Conservation (phyloP, 1,284 basidiomycete genomes). For the Dichomitus squalens region DNA sequence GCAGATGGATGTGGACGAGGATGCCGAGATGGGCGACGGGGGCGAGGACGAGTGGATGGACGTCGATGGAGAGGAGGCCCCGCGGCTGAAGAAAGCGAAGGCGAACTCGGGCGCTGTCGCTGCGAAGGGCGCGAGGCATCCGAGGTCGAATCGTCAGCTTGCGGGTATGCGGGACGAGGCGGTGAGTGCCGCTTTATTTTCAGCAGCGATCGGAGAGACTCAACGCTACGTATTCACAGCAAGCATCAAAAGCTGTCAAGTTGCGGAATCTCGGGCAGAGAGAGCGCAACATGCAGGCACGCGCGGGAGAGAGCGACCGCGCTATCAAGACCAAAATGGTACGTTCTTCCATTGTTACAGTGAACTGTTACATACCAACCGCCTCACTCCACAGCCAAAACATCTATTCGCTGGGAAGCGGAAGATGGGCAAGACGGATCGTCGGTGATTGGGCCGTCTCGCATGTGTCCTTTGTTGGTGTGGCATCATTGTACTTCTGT, state of each 20-base stretch:
- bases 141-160: slow-evolving; percentile 71
- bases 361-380: slow-evolving; percentile 13
- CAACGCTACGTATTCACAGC: slow-evolving; percentile 42
- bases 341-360: slow-evolving; percentile 28
- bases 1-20: slow-evolving; percentile 46
- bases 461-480: background rate
- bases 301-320: slow-evolving; percentile 89
- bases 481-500: slow-evolving; percentile 8
- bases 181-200: slow-evolving; percentile 42
- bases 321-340: slow-evolving; percentile 82
- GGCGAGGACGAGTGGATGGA: slow-evolving; percentile 55
- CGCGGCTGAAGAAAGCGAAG: slow-evolving; percentile 61
- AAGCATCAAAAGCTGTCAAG: slow-evolving; percentile 78
- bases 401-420: slow-evolving; percentile 90
- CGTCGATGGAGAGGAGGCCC: slow-evolving; percentile 55
- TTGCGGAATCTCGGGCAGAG: slow-evolving; percentile 86
- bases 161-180: slow-evolving; percentile 79
- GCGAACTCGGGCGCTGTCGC: slow-evolving; percentile 60
- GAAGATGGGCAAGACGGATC: slow-evolving; percentile 84
- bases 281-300: slow-evolving; percentile 83
- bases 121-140: slow-evolving; percentile 53
- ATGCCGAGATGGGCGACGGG: slow-evolving; percentile 29
- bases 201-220: slow-evolving; percentile 6
- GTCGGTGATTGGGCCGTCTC: slow-evolving; percentile 50
- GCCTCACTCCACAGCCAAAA: slow-evolving; percentile 59